phyloP scores from a whole-genome alignment of 805 yeast genomes.

The Candida mattraensis region DNA sequence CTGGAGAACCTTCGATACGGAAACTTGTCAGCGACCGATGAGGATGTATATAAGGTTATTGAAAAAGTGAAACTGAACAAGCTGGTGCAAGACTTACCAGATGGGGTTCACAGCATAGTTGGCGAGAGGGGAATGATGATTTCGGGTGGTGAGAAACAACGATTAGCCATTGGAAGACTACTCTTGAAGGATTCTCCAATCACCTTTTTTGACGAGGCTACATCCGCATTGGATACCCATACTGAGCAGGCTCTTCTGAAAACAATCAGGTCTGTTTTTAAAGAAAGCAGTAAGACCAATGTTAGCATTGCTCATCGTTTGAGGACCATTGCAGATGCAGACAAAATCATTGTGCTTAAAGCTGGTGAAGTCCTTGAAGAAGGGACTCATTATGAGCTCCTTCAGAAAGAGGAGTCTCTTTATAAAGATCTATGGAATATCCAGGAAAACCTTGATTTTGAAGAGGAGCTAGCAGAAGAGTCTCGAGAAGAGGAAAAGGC shows the following conservation, averaged over 20 bases:
- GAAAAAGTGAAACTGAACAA: constrained; percentile 65
- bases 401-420: constrained; percentile 55
- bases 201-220: constrained; percentile 95
- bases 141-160: constrained; percentile 98
- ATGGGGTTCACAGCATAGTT: constrained; percentile 81
- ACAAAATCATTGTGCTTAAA: constrained; percentile 84
- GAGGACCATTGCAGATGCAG: constrained; percentile 91
- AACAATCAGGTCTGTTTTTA: constrained; percentile 70
- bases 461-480: constrained; percentile 39
- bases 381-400: constrained; percentile 72
- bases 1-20: constrained; percentile 89
- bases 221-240: constrained; percentile 94
- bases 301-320: constrained; percentile 92
- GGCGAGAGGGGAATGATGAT: constrained; percentile 99
- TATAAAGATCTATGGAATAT: constrained; percentile 87
- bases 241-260: constrained; percentile 83
- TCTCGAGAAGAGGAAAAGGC: constrained; percentile 27
- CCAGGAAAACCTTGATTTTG: constrained; percentile 74
- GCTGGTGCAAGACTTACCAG: constrained; percentile 71
- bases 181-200: constrained; percentile 82
- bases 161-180: constrained; percentile 92
- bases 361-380: constrained; percentile 82
- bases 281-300: constrained; percentile 60
- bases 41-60: constrained; percentile 65
- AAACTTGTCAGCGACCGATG: constrained; percentile 66